Evolutionary conservation across 2,329 filamentous ascomycete species (phyloP), one percentile per base, ranked within the genome.

Genomic region (Cladosporium austrohemisphaericum): DNA sequence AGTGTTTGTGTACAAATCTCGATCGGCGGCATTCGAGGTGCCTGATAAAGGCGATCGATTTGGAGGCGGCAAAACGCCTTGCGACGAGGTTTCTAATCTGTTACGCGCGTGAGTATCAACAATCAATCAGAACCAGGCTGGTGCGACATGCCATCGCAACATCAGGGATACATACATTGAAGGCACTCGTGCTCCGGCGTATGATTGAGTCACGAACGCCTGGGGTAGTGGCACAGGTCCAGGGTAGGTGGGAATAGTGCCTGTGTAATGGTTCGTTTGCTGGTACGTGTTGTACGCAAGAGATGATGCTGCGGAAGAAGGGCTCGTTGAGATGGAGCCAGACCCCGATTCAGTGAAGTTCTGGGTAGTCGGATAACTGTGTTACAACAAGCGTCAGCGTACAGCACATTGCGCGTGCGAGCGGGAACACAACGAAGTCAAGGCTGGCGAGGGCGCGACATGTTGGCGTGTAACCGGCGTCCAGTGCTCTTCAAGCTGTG

Each of bases 311-410:
- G 71, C 73, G 55, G 76, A 77, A 57, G 72, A 73, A 52, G 74
- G 73, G 59, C 72, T 76, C 58, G 73, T 72, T 55, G 74, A 76
- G 59, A 72, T 73, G 56, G 74, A 79, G 60, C 76, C 77, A 50
- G 73, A 76, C 50, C 74, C 76, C 53, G 78, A 77, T 67, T 81
- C 77, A 52, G 78, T 73, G 58, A 78, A 72, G 57, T 73, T 71
- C 61, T 72, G 66, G 52, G 69, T 69, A 55, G 71, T 60, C 54
- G 74, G 71, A 64, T 76, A 80, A 63, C 77, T 80, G 67, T 63
- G 41, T 26, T 38, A 20, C 33, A 40, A 14, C 20, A 32, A 31
- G 26, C 41, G 41, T 51, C 41, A 44, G 40, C 49, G 26, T 44
- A 45, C 40, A 44, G 32, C 10, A 38, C 49, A 40, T 40, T 36